Evolutionary conservation across 495 filamentous ascomycete genomes (phyloP).

Genomic region (Endocarpon pusillum): DNA sequence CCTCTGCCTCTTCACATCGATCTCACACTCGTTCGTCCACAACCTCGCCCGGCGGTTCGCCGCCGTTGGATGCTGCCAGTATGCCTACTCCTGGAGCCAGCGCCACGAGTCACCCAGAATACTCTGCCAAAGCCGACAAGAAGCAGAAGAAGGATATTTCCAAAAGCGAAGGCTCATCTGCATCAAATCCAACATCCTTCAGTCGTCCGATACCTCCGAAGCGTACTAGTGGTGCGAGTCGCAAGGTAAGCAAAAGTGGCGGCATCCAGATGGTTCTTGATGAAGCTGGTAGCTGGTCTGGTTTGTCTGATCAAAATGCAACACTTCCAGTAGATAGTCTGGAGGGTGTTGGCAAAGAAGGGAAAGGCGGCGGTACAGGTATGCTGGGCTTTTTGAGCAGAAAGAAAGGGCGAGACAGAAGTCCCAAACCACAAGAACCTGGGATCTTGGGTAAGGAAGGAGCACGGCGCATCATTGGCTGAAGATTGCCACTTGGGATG

Average conservation of each 20-base stretch:
- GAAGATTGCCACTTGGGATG: slow-evolving; percentile 13
- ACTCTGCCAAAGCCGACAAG: too few species aligned
- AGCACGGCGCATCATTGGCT: slow-evolving; percentile 43
- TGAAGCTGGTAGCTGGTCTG: slow-evolving; percentile 74
- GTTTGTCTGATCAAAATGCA: slow-evolving; percentile 67
- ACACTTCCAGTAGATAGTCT: slow-evolving; percentile 52
- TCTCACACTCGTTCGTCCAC: neutral
- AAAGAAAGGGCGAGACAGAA: slow-evolving; percentile 78
- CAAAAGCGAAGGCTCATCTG: slow-evolving; percentile 3
- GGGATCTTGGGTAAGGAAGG: slow-evolving; percentile 93
- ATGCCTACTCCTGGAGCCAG: slow-evolving; percentile 15
- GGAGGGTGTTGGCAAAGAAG: slow-evolving; percentile 28
- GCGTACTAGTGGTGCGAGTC: slow-evolving; percentile 20
- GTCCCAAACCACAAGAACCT: slow-evolving; percentile 84
- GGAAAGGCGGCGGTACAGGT: slow-evolving; percentile 38
- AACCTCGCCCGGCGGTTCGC: slow-evolving; percentile 13
- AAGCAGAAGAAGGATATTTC: too few species aligned
- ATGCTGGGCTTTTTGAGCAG: slow-evolving; percentile 80
- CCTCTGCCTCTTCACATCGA: neutral
- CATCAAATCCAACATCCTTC: slow-evolving; percentile 14
- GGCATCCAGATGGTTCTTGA: slow-evolving; percentile 84
- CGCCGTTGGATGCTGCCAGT: slow-evolving; percentile 16
- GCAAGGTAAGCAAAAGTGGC: slow-evolving; percentile 59
- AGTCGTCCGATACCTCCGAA: slow-evolving; percentile 18
- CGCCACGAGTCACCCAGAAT: too few species aligned